A percentile compares a stretch with the other conserved stretches of the same genome.
Conservation (phyloP, 192 early-diverging fungal genomes). For the Mortierella hygrophila region DNA sequence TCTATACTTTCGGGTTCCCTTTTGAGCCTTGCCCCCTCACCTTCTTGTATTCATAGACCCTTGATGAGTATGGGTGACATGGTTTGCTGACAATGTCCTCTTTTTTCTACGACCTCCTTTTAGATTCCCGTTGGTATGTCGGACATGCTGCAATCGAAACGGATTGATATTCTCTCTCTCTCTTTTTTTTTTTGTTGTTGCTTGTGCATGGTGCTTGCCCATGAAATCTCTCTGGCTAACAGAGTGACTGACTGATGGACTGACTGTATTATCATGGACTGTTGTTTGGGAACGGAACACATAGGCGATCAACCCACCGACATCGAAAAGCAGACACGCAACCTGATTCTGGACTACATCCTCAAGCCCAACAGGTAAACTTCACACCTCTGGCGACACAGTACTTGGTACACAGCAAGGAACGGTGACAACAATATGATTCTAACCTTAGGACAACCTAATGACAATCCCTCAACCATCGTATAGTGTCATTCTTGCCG, state of each 20-base stretch:
- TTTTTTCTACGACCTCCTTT: not conserved
- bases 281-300: constrained; percentile 18
- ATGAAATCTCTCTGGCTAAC: not conserved
- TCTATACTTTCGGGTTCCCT: not conserved
- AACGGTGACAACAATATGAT: not conserved
- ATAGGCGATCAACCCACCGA: constrained; percentile 86
- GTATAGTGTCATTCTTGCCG: constrained; percentile 82
- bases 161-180: not conserved
- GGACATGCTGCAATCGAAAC: not conserved
- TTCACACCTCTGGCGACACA: not conserved
- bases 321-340: constrained; percentile 85
- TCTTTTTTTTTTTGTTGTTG: not conserved
- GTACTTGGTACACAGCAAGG: not conserved
- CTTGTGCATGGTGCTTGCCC: not conserved
- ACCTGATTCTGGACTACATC: constrained; percentile 83
- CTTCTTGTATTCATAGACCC: not conserved
- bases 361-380: constrained; percentile 81
- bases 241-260: not conserved
- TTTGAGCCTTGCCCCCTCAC: not conserved
- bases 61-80: too few species aligned
- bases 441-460: not conserved
- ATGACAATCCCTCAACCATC: not conserved
- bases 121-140: constrained; percentile 62
- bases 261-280: not conserved
- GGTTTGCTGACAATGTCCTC: not conserved